These are phyloP conservation scores for Iodosphaeria phyllophila DNA, from an alignment of 2,329 filamentous ascomycete species.

Conservation along the genomic window DNA sequence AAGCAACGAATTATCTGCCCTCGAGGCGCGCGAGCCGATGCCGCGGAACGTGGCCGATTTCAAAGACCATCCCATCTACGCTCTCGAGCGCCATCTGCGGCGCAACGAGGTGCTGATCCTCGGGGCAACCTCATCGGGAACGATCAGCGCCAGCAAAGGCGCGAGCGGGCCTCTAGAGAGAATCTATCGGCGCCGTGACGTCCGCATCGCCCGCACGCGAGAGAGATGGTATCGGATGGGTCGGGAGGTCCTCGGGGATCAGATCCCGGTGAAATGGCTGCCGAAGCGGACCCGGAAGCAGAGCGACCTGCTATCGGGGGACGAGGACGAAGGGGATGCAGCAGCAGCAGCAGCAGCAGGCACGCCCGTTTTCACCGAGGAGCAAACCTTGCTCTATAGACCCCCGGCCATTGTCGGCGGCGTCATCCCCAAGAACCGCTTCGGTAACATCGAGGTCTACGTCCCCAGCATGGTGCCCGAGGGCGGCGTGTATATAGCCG, in stretches of 20 bases:
- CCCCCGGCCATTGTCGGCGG: constrained; percentile 62
- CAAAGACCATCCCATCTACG: constrained; percentile 69
- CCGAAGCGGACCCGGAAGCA: constrained; percentile 23
- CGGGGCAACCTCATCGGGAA: constrained; percentile 52
- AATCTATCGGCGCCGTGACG: constrained; percentile 68
- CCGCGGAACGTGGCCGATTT: constrained; percentile 75
- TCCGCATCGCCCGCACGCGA: constrained; percentile 56
- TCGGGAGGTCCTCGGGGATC: constrained; percentile 55
- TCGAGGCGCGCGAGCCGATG: constrained; percentile 63
- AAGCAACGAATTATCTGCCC: constrained; percentile 52
- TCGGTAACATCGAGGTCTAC: constrained; percentile 86
- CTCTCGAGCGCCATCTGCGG: constrained; percentile 67
- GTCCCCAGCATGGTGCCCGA: constrained; percentile 78
- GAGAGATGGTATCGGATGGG: constrained; percentile 88
- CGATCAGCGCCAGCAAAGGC: constrained; percentile 55
- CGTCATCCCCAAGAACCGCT: constrained; percentile 72
- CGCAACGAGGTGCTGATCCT: constrained; percentile 69
- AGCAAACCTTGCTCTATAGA: constrained; percentile 55
- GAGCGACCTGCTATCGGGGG: constrained; percentile 18
- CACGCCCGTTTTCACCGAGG: constrained; percentile 38
- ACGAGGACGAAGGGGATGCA: constrained; percentile 15
- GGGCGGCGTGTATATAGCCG: constrained; percentile 56
- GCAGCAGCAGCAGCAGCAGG: constrained; percentile 27
- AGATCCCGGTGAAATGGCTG: constrained; percentile 67
- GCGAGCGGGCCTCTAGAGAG: constrained; percentile 45